Percentiles rank a stretch among this genome's conserved stretches.
phyloP scores from a whole-genome alignment of 78 protist genomes.

The Dictyostelium capitatum region DNA sequence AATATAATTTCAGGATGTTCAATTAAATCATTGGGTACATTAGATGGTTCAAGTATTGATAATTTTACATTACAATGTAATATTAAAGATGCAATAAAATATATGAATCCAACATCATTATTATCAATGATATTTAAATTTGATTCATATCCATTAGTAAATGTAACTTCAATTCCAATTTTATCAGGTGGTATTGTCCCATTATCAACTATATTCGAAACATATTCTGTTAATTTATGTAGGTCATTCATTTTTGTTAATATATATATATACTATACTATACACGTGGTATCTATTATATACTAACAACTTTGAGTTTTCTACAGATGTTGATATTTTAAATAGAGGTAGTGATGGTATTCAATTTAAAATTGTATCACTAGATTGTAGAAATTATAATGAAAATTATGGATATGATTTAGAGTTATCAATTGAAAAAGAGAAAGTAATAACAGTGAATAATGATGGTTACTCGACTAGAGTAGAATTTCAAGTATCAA shows the following conservation, averaged over 20 bases:
- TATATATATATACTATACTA: too few species aligned
- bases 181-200: background rate
- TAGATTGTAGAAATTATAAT: background rate
- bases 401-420: background rate
- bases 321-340: conserved; percentile 14
- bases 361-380: background rate
- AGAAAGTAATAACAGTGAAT: background rate
- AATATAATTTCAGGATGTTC: background rate
- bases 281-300: too few species aligned
- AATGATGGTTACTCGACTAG: background rate
- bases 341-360: background rate
- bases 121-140: background rate
- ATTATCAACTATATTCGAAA: background rate
- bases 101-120: background rate
- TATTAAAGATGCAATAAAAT: background rate
- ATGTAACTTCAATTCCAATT: background rate
- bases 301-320: too few species aligned
- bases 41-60: background rate
- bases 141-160: background rate
- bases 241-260: too few species aligned
- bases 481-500: background rate
- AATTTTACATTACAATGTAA: background rate
- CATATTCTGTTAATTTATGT: too few species aligned
- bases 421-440: background rate
- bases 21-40: background rate